These are phyloP conservation scores for Ophiostoma tasmaniense DNA, from an alignment of 2,329 filamentous ascomycete genomes.

Conservation along the genomic window DNA sequence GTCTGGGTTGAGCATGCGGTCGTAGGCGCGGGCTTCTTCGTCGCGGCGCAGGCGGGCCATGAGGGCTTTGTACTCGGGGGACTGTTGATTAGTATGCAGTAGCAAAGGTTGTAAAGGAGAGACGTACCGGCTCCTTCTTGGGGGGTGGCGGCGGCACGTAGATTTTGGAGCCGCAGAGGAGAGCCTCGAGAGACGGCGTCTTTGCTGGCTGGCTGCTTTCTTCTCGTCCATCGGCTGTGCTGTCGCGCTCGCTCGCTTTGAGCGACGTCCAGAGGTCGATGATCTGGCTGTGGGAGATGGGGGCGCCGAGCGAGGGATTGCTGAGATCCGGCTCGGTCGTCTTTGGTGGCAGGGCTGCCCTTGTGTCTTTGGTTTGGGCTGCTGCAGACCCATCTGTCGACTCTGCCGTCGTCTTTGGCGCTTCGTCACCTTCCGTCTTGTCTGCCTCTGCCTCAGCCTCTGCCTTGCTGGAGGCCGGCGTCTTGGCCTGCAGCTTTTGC, in stretches of 20 bases:
- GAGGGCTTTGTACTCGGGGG: slow-evolving; percentile 72
- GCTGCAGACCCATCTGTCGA: background rate
- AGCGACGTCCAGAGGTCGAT: slow-evolving; percentile 52
- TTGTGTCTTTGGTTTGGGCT: background rate
- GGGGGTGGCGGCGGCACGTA: slow-evolving; percentile 74
- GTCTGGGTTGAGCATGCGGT: slow-evolving; percentile 62
- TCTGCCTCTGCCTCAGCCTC: background rate
- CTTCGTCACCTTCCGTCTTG: background rate
- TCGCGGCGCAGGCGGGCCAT: slow-evolving; percentile 79
- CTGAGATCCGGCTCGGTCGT: slow-evolving; percentile 40
- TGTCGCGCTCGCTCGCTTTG: slow-evolving; percentile 28
- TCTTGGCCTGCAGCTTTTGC: slow-evolving; percentile 22
- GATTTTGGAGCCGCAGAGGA: slow-evolving; percentile 63
- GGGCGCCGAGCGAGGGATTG: slow-evolving; percentile 48
- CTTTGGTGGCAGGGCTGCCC: background rate
- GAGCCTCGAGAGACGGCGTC: slow-evolving; percentile 51
- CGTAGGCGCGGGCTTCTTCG: slow-evolving; percentile 74
- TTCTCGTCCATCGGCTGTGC: background rate
- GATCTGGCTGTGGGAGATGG: slow-evolving; percentile 64
- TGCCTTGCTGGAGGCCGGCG: background rate
- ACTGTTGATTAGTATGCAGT: slow-evolving; percentile 37
- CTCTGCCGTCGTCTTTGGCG: background rate
- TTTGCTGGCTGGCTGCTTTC: background rate
- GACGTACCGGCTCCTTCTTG: slow-evolving; percentile 65
- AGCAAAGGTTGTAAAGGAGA: too few relatives aligned